phyloP scores from a whole-genome alignment of 116 monocot species.

The Dioscorea cayenensis region DNA sequence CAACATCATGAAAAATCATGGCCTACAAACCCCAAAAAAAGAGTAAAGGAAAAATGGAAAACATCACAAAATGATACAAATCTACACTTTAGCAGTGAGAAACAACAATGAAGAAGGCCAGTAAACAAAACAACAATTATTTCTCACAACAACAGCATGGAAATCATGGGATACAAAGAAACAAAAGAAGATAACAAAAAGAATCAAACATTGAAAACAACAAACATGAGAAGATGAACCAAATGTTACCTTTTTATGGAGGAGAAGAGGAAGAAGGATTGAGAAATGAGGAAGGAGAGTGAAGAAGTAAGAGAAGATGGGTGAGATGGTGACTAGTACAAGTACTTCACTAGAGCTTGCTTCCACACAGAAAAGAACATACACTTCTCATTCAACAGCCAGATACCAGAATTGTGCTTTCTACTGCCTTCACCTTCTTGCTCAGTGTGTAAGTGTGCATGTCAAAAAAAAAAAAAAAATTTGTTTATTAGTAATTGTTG shows the following conservation, averaged over 20 bases:
- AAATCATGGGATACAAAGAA: not conserved
- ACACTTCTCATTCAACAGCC: too few relatives aligned
- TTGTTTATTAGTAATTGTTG: not conserved
- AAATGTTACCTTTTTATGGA: not conserved
- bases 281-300: not conserved
- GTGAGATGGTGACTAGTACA: slow-evolving; percentile 26
- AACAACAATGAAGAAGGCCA: too few relatives aligned
- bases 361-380: too few relatives aligned
- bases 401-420: too few relatives aligned
- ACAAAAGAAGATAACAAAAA: not conserved
- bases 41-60: not conserved
- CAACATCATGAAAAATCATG: not conserved
- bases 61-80: too few relatives aligned
- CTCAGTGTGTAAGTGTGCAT: too few relatives aligned
- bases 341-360: not conserved
- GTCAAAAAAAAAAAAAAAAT: too few relatives aligned
- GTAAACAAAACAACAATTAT: too few relatives aligned
- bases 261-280: not conserved
- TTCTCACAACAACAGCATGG: not conserved
- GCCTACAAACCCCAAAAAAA: not conserved
- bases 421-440: too few relatives aligned
- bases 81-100: too few relatives aligned
- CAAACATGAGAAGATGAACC: too few relatives aligned
- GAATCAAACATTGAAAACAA: not conserved
- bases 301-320: slow-evolving; percentile 4